phyloP scores from a whole-genome alignment of 306 rosid species.

The Rosa rugosa region DNA sequence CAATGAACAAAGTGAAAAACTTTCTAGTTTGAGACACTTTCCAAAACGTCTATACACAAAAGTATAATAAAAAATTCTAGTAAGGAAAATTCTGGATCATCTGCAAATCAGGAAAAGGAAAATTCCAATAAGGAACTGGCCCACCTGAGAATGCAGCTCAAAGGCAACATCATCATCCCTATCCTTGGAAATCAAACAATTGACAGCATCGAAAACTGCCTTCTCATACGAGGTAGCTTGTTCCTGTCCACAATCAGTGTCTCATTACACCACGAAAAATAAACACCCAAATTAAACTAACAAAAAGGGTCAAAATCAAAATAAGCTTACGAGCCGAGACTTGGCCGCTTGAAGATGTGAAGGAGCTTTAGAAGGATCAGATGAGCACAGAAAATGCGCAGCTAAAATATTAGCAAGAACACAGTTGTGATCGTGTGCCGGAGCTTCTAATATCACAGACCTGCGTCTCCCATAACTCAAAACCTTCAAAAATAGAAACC shows the following conservation, averaged over 20 bases:
- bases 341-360: conserved; percentile 54
- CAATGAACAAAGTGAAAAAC: neutral
- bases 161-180: conserved; percentile 77
- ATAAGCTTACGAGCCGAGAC: conserved; percentile 52
- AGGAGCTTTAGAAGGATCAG: conserved; percentile 52
- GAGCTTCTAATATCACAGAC: conserved; percentile 75
- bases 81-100: neutral
- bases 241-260: conserved; percentile 40
- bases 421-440: conserved; percentile 57
- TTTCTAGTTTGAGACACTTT: neutral
- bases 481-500: conserved; percentile 46
- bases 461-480: conserved; percentile 69
- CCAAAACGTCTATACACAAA: neutral
- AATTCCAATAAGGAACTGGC: conserved; percentile 8
- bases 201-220: conserved; percentile 58
- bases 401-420: conserved; percentile 81
- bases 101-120: neutral
- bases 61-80: neutral
- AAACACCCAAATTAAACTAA: neutral
- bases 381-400: conserved; percentile 50
- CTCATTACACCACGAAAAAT: neutral
- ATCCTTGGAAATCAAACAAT: conserved; percentile 54
- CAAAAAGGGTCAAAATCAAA: neutral
- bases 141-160: conserved; percentile 63
- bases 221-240: conserved; percentile 81